These are phyloP conservation scores for Cutaneotrichosporon dermatis DNA, from an alignment of 1,284 basidiomycete species.

Conservation along the genomic window DNA sequence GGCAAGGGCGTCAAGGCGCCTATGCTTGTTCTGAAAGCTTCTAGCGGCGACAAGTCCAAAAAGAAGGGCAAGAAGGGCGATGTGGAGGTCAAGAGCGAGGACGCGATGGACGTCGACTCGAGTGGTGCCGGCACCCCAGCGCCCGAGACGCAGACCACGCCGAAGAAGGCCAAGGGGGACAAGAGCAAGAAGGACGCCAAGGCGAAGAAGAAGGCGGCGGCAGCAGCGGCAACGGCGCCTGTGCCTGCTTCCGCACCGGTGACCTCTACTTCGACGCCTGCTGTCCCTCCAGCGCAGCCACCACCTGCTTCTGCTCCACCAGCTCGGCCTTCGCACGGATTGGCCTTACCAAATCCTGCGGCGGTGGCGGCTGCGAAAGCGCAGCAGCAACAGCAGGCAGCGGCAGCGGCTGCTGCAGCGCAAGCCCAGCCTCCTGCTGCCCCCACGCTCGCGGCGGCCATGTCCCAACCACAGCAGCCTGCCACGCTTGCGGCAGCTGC, in stretches of 20 bases:
- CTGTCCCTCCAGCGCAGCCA: constrained; percentile 10
- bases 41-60: background rate
- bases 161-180: constrained; percentile 16
- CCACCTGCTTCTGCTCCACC: constrained; percentile 10
- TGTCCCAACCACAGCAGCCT: constrained; percentile 5
- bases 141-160: background rate
- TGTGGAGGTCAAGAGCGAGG: constrained; percentile 11
- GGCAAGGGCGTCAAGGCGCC: constrained; percentile 22
- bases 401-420: constrained; percentile 3
- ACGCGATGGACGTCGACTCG: constrained; percentile 21
- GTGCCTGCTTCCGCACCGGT: background rate
- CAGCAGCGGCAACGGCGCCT: background rate
- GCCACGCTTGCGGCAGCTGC: constrained; percentile 4
- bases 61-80: constrained; percentile 13
- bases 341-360: background rate
- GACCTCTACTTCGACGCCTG: constrained; percentile 1
- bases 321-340: background rate
- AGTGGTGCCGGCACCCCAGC: constrained; percentile 3
- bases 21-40: constrained; percentile 18
- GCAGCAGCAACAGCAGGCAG: background rate
- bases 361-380: constrained; percentile 5
- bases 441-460: constrained; percentile 14
- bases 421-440: constrained; percentile 8
- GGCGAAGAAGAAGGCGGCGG: constrained; percentile 19
- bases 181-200: constrained; percentile 19